Conservation (phyloP, 371 early-diverging fungal genomes). For the Actinomortierella ambigua region DNA sequence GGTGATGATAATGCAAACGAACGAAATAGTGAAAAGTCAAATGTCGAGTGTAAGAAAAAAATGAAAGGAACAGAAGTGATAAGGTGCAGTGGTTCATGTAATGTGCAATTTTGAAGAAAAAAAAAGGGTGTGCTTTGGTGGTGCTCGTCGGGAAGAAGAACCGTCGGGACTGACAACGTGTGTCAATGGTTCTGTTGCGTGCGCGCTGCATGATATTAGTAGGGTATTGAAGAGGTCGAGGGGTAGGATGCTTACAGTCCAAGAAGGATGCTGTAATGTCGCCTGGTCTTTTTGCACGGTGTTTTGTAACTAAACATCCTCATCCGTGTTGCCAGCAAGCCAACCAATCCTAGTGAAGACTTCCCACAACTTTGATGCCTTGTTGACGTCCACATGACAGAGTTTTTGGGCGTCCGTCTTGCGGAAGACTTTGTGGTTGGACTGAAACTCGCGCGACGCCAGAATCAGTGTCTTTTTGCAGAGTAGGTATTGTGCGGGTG, state of each 20-base stretch:
- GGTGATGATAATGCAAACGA: neutral
- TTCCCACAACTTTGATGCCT: slow-evolving; percentile 70
- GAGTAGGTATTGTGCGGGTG: slow-evolving; percentile 70
- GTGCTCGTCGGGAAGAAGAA: too few species aligned
- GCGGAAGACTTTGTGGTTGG: slow-evolving; percentile 51
- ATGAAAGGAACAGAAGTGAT: neutral
- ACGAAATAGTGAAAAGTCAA: neutral
- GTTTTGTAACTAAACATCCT: slow-evolving; percentile 19
- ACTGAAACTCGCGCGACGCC: slow-evolving; percentile 51
- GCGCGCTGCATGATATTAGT: too few species aligned
- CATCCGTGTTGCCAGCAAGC: slow-evolving; percentile 43
- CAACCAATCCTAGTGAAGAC: slow-evolving; percentile 65
- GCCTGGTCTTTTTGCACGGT: neutral
- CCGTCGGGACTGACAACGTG: too few species aligned
- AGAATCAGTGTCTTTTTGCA: slow-evolving; percentile 64
- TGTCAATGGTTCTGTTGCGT: too few species aligned
- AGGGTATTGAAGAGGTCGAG: neutral
- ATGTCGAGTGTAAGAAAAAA: slow-evolving; percentile 1
- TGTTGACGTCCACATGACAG: slow-evolving; percentile 76
- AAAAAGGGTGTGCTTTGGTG: neutral
- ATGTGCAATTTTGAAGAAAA: neutral
- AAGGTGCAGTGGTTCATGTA: too few species aligned
- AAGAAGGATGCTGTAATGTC: neutral
- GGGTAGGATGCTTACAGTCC: neutral
- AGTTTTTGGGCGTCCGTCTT: slow-evolving; percentile 77